Percentiles rank a stretch among this genome's conserved stretches.
Conservation (phyloP, 2,329 filamentous ascomycete genomes). For the Diaporthe aspalathi region DNA sequence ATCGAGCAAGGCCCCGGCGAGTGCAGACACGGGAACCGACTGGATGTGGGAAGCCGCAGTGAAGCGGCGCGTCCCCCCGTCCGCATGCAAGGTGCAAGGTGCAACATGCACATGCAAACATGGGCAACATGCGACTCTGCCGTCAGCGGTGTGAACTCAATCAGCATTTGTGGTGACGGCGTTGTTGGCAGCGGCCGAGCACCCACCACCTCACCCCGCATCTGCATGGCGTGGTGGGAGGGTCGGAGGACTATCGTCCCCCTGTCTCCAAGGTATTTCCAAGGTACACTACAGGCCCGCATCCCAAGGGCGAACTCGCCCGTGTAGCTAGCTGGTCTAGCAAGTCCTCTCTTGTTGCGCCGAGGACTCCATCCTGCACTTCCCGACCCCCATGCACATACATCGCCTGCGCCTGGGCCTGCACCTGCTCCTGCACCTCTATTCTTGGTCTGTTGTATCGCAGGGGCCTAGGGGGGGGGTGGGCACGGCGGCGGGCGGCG, state of each 20-base stretch:
- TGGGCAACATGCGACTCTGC: constrained; percentile 26
- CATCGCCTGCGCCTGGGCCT: constrained; percentile 17
- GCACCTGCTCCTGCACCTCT: constrained; percentile 17
- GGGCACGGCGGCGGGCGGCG: no score
- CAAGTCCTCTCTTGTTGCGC: neutral
- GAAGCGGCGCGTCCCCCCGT: neutral
- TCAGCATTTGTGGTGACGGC: neutral
- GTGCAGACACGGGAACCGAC: constrained; percentile 15
- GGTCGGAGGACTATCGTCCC: neutral
- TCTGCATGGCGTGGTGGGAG: constrained; percentile 16
- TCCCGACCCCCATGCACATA: constrained; percentile 10
- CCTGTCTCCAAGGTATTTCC: neutral
- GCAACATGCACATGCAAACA: no score
- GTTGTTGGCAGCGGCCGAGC: constrained; percentile 24
- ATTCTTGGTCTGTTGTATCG: constrained; percentile 16
- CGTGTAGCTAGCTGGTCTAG: no score
- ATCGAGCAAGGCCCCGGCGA: constrained; percentile 1
- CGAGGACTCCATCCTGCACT: constrained; percentile 13
- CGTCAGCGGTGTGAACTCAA: constrained; percentile 30
- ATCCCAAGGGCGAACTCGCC: no score
- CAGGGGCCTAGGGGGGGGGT: neutral
- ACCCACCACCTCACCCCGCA: constrained; percentile 29
- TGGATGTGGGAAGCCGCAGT: constrained; percentile 17
- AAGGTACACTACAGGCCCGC: no score
- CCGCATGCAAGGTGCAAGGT: neutral